Percentiles rank a stretch among this genome's conserved stretches.
Evolutionary conservation across 2,329 filamentous ascomycete genomes (phyloP).

Genomic region (Verticillium albo-atrum): DNA sequence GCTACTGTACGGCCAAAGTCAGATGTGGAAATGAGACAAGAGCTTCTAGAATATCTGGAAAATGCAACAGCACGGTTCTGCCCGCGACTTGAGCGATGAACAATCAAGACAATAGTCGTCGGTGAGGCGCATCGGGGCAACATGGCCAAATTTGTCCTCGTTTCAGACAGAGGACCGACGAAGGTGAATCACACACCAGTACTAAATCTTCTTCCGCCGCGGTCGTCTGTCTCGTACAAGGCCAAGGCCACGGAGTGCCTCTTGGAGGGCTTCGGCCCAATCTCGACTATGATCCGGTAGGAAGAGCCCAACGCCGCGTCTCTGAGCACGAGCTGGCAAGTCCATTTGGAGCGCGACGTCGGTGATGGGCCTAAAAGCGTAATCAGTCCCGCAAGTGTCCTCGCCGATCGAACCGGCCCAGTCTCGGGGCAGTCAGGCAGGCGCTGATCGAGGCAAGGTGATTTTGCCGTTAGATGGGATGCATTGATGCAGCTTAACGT

Average conservation of each 20-base stretch:
- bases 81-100: neutral
- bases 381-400: neutral
- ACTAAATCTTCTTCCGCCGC: no score
- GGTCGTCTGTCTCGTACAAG: neutral
- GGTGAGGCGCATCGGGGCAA: neutral
- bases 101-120: neutral
- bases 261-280: neutral
- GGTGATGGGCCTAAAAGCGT: neutral
- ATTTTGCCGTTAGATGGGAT: neutral
- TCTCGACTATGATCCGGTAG: neutral
- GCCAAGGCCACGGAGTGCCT: neutral
- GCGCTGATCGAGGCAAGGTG: neutral
- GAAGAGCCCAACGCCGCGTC: neutral
- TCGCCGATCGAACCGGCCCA: neutral
- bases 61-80: neutral
- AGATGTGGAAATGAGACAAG: neutral
- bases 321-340: neutral
- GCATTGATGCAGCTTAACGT: neutral
- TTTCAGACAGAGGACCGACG: neutral
- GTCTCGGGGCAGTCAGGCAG: neutral
- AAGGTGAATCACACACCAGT: neutral
- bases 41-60: neutral
- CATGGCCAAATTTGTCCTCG: neutral
- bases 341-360: neutral
- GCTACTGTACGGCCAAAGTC: neutral